Base-by-base conservation (phyloP, 2,329 filamentous ascomycete species). In the Knoxdaviesia proteae region DNA sequence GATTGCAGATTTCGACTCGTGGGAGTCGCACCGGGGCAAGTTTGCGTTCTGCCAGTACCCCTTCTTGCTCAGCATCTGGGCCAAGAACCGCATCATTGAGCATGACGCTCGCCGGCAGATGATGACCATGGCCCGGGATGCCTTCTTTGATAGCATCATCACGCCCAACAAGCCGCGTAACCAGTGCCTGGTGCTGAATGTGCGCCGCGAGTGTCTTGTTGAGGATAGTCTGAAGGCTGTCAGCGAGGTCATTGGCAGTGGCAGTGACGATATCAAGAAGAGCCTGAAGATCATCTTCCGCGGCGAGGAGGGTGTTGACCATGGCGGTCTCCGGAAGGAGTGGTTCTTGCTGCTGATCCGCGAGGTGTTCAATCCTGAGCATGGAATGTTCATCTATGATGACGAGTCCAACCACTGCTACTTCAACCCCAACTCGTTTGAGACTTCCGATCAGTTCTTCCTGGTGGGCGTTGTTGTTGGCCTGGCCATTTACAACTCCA, bases 41-140 rank as follows among this genome's bases (percentile, higher is more conserved):
- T 94, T 94, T 54, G 73, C 82, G 0, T 93, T 94, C 54, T 94
- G 86, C 54, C 84, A 93, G 54, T 93, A 92, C 52, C 84, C 87
- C 0, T 92, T 94, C 52, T 77, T 94, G 50, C 66, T 94, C 36
- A 93, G 84, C 47, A 86, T 94, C 49, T 87, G 84, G 65, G 80
- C 86, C 32, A 94, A 94, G 58, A 93, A 90, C 45, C 80, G 80
- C 49, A 88, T 94, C 39, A 65, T 94, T 51, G 84, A 94, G 53
- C 74, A 92, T 52, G 87, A 94, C 57, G 83, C 84, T 6, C 74
- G 78, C 47, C 73, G 86, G 6, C 84, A 94, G 57, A 94, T 94
- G 86, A 78, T 84, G 53, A 76, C 74, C 48, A 88, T 84, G 56
- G 86, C 86, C 7, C 71, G 86, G 41, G 83, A 94, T 54, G 84